Base-by-base conservation (phyloP, 352 stramenopile genomes). In the Globisporangium viniferum region DNA sequence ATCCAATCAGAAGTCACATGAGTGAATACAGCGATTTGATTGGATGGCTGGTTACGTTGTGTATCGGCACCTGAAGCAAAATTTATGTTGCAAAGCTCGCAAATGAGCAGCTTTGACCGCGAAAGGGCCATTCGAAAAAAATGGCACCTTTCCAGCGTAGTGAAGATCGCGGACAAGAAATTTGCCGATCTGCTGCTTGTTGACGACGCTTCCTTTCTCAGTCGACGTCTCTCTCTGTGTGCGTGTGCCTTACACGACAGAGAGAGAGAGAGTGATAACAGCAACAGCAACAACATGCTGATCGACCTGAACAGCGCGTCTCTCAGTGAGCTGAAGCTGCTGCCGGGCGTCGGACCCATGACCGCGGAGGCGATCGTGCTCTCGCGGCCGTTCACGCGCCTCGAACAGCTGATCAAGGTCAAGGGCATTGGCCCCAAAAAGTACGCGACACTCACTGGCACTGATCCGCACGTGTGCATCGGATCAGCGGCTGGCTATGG, bases 311-410 rank as follows among this genome's bases (percentile, higher is more conserved):
- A 87, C 70, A 71, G 31, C 0, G 74, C 78, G 58, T 75, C 76
- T 14, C 22, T 59, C 18, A 41, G 33, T 1, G 70, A 87, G 39
- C 70, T 93, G 12, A 62, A 76, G 44, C 36, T 55, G 9, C 69
- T 91, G 4, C 77, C 80, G 0, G 80, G 80, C 55, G 66, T 93
- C 7, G 83, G 82, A 1, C 56, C 63, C 10, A 76, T 74, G 0
- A 81, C 76, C 20, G 77, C 73, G 6, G 24, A 74, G 36, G 70
- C 74, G 18, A 86, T 93, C 59, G 12, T 88, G 15, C 72, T 68
- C 36, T 68, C 66, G 29, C 79, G 79, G 27, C 82, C 84, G 4
- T 89, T 91, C 68, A 58, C 35, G 5, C 61, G 44, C 15, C 39
- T 88, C 0, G 56, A 73, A 48, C 72, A 84, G 51, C 71, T 92